Evolutionary conservation across 208 protist genomes (phyloP).

Genomic region (Trichomonas gallinae): DNA sequence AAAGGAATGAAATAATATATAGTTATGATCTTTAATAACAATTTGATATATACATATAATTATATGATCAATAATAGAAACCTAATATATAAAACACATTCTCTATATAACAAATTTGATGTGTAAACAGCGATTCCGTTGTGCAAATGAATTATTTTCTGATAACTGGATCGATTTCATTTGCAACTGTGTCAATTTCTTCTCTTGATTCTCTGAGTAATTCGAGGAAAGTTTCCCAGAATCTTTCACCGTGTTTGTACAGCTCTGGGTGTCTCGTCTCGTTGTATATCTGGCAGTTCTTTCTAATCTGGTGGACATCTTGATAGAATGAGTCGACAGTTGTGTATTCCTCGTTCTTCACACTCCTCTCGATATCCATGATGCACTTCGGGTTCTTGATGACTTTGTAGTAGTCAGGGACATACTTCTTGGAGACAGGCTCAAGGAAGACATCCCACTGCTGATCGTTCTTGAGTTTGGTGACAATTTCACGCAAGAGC

Average conservation of each 20-base stretch:
- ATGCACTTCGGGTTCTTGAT: not conserved
- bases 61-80: not conserved
- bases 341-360: not conserved
- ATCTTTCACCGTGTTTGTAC: too few species aligned
- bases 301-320: not conserved
- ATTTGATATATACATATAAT: not conserved
- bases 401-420: not conserved
- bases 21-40: not conserved
- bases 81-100: not conserved
- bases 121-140: too few species aligned
- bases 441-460: not conserved
- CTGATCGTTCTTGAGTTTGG: not conserved
- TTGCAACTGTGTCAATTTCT: not conserved
- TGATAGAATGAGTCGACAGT: not conserved
- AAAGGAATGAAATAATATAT: not conserved
- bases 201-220: not conserved
- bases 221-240: not conserved
- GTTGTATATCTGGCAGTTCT: not conserved
- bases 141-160: not conserved
- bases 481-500: not conserved
- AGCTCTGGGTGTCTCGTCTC: not conserved
- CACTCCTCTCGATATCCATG: not conserved
- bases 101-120: too few species aligned
- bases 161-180: slow-evolving; percentile 13
- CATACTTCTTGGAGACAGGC: not conserved